phyloP scores from a whole-genome alignment of 2,329 filamentous ascomycete species.

The Penicillium sp. region DNA sequence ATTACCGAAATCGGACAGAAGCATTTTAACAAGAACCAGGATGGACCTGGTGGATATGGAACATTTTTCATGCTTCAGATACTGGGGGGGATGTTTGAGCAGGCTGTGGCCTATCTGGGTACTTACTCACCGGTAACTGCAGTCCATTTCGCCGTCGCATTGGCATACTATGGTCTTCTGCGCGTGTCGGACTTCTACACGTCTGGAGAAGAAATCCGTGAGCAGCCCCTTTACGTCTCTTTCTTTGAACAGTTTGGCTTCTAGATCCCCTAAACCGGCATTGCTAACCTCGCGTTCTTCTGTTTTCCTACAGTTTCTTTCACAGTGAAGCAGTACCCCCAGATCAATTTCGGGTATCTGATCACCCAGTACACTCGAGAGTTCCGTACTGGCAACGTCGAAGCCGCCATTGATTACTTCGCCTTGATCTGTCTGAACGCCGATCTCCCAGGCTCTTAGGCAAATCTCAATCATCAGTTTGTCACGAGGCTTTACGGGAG shows the following conservation, averaged over 20 bases:
- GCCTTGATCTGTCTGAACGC: conserved; percentile 85
- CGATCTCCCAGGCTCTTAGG: conserved; percentile 71
- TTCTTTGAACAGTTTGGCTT: not conserved
- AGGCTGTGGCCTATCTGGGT: conserved; percentile 86
- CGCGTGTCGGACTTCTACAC: conserved; percentile 76
- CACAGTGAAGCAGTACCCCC: conserved; percentile 53
- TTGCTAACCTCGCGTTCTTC: conserved; percentile 6
- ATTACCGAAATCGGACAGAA: conserved; percentile 84
- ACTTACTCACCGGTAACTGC: conserved; percentile 87
- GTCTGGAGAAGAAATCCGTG: conserved; percentile 63
- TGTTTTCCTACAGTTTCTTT: conserved; percentile 45
- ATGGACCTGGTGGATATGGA: conserved; percentile 73
- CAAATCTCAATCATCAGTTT: conserved; percentile 71
- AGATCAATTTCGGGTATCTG: conserved; percentile 92
- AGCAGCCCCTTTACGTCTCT: conserved; percentile 27
- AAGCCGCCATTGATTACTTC: conserved; percentile 89
- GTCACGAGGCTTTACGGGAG: conserved; percentile 87
- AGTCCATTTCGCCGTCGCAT: conserved; percentile 85
- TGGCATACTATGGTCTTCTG: conserved; percentile 84
- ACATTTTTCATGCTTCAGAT: conserved; percentile 93
- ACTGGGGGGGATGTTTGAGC: conserved; percentile 86
- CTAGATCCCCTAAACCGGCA: not conserved
- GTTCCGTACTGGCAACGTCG: conserved; percentile 85
- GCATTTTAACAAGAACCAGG: conserved; percentile 78
- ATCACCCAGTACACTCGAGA: conserved; percentile 93